Conservation (phyloP, 306 rosid genomes). For the Adenanthera pavonina region DNA sequence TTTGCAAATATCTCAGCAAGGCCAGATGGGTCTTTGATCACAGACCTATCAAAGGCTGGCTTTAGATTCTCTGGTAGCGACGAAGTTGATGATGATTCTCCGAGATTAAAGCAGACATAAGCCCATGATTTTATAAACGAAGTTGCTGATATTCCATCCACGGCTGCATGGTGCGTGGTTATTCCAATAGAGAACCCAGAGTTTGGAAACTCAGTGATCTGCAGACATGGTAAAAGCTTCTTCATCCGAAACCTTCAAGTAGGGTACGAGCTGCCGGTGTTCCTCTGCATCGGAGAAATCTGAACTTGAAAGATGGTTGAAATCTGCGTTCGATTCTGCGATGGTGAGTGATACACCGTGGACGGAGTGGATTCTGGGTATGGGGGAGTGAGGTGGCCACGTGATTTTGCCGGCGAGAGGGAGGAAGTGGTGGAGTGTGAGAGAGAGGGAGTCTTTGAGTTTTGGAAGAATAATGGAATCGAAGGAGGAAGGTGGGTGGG, state of each 20-base stretch:
- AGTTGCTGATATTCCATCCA: conserved; percentile 31
- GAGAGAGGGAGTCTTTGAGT: too few species aligned
- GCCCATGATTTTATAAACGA: conserved; percentile 52
- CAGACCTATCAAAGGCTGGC: conserved; percentile 40
- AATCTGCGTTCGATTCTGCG: conserved; percentile 30
- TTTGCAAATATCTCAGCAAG: not conserved
- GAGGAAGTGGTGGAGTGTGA: not conserved
- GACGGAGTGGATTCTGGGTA: not conserved
- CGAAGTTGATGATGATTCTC: not conserved
- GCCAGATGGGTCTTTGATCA: not conserved
- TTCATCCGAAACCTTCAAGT: not conserved
- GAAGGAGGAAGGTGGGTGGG: not conserved
- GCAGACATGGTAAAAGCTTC: not conserved
- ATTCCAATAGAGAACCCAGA: conserved; percentile 37
- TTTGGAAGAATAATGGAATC: not conserved
- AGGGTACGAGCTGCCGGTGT: conserved; percentile 27
- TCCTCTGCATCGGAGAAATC: not conserved
- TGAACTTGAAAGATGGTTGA: conserved; percentile 2
- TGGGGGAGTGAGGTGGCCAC: not conserved
- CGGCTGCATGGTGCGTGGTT: conserved; percentile 24
- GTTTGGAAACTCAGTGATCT: not conserved
- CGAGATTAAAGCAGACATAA: conserved; percentile 24
- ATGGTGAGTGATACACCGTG: conserved; percentile 19
- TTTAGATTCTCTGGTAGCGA: not conserved
- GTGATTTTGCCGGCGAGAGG: conserved; percentile 5